phyloP scores from a whole-genome alignment of 1,284 basidiomycete genomes.

The Puccinia novopanici region DNA sequence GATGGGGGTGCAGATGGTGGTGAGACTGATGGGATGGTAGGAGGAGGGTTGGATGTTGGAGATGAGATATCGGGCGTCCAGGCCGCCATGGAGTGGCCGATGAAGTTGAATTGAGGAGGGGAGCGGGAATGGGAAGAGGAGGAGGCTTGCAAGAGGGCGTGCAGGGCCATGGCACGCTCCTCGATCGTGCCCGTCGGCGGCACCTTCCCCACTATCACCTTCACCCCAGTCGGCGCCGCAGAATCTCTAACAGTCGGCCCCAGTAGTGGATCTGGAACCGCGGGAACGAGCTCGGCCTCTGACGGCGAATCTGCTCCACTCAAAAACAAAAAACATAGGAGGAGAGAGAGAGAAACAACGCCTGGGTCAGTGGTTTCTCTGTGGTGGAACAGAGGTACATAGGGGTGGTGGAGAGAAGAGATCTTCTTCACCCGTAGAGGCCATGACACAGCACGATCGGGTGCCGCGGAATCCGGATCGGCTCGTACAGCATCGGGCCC shows the following conservation, averaged over 20 bases:
- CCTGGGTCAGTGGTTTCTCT: no score
- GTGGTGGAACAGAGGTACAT: no score
- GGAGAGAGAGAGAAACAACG: no score
- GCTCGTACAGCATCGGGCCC: conserved; percentile 56
- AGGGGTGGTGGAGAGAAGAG: conserved; percentile 18
- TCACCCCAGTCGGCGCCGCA: conserved; percentile 79
- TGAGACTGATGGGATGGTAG: conserved; percentile 84
- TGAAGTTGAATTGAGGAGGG: conserved; percentile 73
- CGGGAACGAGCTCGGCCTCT: conserved; percentile 61
- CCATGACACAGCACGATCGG: conserved; percentile 95
- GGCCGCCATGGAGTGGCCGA: conserved; percentile 95
- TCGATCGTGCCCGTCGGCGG: conserved; percentile 89
- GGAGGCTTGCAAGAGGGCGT: conserved; percentile 73
- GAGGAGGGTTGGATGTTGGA: conserved; percentile 77
- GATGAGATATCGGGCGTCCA: conserved; percentile 90
- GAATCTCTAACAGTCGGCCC: conserved; percentile 80
- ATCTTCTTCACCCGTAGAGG: conserved; percentile 60
- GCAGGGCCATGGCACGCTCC: conserved; percentile 76
- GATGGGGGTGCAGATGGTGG: conserved; percentile 90
- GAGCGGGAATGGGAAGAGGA: conserved; percentile 56
- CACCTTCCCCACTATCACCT: conserved; percentile 92
- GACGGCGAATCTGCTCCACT: conserved; percentile 63
- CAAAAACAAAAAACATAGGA: no score
- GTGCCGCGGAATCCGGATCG: conserved; percentile 75
- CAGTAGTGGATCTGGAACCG: conserved; percentile 89